Conservation (phyloP, 768 basidiomycete genomes). For the Hypsizygus marmoreus region DNA sequence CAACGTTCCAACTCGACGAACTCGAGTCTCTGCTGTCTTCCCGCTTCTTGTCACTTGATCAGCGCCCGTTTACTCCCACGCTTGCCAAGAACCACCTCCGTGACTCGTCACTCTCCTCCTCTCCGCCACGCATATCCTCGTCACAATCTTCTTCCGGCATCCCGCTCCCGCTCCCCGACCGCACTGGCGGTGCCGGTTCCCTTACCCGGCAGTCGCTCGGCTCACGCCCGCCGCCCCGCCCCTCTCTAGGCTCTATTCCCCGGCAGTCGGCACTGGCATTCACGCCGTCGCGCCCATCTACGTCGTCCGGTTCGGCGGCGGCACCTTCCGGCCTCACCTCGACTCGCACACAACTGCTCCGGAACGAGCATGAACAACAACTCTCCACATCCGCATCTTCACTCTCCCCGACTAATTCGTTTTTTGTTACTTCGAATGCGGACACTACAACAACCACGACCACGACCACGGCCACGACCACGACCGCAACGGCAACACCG, state of each 20-base stretch:
- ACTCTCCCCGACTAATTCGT: conserved; percentile 19
- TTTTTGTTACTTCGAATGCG: conserved; percentile 13
- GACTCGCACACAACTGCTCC: conserved; percentile 15
- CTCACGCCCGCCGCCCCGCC: conserved; percentile 4
- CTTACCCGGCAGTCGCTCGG: conserved; percentile 9
- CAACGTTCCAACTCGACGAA: conserved; percentile 75
- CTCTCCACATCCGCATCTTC: conserved; percentile 14
- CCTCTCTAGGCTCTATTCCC: background rate
- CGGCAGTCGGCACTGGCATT: background rate
- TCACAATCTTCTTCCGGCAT: conserved; percentile 3
- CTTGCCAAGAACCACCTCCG: conserved; percentile 65
- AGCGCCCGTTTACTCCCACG: conserved; percentile 72
- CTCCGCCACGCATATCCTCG: conserved; percentile 24
- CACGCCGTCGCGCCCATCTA: background rate
- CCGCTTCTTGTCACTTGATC: conserved; percentile 68
- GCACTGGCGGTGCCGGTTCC: conserved; percentile 11
- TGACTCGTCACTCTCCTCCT: conserved; percentile 38
- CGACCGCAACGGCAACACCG: conserved; percentile 1
- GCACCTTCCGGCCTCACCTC: conserved; percentile 7
- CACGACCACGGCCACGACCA: background rate
- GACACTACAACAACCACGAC: background rate
- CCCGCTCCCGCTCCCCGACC: conserved; percentile 14
- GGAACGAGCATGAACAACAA: conserved; percentile 11
- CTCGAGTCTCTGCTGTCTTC: conserved; percentile 76
- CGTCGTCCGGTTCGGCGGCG: background rate